Evolutionary conservation across 495 filamentous ascomycete genomes (phyloP), one percentile per base, ranked within the genome.

Genomic region (Trichoderma erinaceum): DNA sequence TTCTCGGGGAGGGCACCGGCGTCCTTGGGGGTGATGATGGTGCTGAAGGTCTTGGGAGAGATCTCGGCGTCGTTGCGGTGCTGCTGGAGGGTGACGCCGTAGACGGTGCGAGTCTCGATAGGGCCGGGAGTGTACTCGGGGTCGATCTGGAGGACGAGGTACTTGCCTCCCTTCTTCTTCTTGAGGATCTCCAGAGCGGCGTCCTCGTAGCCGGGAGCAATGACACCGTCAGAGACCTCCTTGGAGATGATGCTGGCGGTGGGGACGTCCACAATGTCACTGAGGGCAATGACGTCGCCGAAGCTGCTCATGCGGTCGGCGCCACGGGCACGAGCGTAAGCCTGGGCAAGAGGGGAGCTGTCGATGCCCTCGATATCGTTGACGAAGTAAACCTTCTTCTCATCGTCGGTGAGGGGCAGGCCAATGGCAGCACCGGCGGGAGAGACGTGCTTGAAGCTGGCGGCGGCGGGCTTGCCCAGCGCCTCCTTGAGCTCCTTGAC

Each of bases 371-470:
- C 86, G 73, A 99, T 94, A 76, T 97, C 96, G 69, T 96, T 92
- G 38, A 98, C 96, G 86, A 99, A 97, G 82, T 95, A 98, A 35
- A 97, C 94, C 82, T 96, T 93, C 80, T 90, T 87, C 84, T 99
- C 95, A 66, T 90, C 88, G 65, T 92, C 87, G 68, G 79, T 92
- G 71, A 99, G 84, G 44, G 90, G 91, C 27, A 93, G 84, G 69
- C 93, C 95, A 74, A 99, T 92, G 67, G 95, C 95, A 63, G 95
- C 95, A 71, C 95, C 95, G 48, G 95, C 95, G 10, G 95, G 95
- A 5, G 96, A 98, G 48, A 98, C 95, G 76, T 98, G 96, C 85
- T 99, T 99, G 89, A 99, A 99, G 77, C 91, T 96, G 64, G 95
- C 94, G 23, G 95, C 96, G 32, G 95, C 95, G n/a, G 96, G 91